These are phyloP conservation scores for Beta lomatogona DNA, from an alignment of 179 eudicot species.

Conservation along the genomic window DNA sequence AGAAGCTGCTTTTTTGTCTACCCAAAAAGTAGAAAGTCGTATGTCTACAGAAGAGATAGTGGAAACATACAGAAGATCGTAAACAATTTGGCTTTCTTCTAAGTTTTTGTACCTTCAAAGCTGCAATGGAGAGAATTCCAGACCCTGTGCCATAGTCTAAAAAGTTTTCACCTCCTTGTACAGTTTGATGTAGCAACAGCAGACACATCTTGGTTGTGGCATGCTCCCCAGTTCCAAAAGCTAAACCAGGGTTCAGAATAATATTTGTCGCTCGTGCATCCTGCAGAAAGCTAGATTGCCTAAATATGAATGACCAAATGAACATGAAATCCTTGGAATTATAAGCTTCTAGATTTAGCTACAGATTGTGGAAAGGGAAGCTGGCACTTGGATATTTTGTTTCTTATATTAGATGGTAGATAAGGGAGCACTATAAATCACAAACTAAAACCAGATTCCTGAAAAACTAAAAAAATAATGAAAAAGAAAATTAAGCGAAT, in stretches of 20 bases:
- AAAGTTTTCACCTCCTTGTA: slow-evolving; percentile 79
- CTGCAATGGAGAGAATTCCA: slow-evolving; percentile 93
- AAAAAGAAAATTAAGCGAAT: not conserved
- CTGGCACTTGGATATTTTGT: not conserved
- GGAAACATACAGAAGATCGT: not conserved
- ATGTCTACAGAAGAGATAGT: not conserved
- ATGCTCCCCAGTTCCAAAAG: slow-evolving; percentile 98
- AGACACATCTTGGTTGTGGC: slow-evolving; percentile 93
- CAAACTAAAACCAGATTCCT: not conserved
- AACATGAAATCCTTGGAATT: slow-evolving; percentile 4
- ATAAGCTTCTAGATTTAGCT: not conserved
- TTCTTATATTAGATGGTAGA: not conserved
- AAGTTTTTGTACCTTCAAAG: slow-evolving; percentile 63
- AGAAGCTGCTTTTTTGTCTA: not conserved
- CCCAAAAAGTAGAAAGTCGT: not conserved
- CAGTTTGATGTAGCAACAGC: slow-evolving; percentile 53
- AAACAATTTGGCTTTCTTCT: slow-evolving; percentile 3
- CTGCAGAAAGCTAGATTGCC: slow-evolving; percentile 41
- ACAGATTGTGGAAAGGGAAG: not conserved
- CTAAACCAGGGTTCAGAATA: slow-evolving; percentile 79
- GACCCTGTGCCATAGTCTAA: slow-evolving; percentile 98
- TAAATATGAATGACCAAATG: not conserved
- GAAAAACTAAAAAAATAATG: not conserved
- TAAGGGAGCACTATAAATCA: not conserved
- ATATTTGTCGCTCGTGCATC: slow-evolving; percentile 75